Evolutionary conservation across 2,329 filamentous ascomycete genomes (phyloP).

Genomic region (Gnomoniopsis sp.): DNA sequence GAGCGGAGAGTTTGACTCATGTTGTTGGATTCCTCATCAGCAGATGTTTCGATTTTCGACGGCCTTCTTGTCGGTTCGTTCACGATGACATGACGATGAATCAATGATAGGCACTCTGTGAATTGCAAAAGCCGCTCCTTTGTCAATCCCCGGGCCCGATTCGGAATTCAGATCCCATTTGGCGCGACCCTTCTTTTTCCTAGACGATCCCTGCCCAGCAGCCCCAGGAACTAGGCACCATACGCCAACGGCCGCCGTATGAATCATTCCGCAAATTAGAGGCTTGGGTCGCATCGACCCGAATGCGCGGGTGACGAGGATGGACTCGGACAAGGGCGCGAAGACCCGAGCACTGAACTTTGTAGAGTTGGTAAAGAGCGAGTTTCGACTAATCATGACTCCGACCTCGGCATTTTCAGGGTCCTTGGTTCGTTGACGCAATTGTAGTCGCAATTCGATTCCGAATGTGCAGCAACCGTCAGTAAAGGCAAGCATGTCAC

Average conservation of each 20-base stretch:
- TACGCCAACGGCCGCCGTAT: background rate
- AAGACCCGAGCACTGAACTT: background rate
- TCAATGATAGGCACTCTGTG: no score
- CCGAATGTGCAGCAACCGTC: background rate
- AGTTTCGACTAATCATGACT: background rate
- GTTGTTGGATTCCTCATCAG: no score
- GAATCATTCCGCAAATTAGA: background rate
- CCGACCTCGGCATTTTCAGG: background rate
- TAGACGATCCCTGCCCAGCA: background rate
- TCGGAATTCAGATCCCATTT: no score
- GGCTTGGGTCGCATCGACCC: background rate
- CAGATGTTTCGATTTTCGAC: no score
- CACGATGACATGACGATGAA: no score
- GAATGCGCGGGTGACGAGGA: background rate
- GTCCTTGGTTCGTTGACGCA: background rate
- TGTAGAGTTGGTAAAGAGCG: background rate
- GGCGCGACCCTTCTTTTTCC: no score
- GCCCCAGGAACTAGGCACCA: background rate
- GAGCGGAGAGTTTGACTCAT: no score
- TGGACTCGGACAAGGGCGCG: background rate
- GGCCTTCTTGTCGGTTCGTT: no score
- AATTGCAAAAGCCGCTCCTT: no score
- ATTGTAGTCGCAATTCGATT: background rate
- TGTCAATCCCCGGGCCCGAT: no score
- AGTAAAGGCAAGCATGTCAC: background rate